Evolutionary conservation across 352 stramenopile species (phyloP).

Genomic region (Globisporangium paddicum): DNA sequence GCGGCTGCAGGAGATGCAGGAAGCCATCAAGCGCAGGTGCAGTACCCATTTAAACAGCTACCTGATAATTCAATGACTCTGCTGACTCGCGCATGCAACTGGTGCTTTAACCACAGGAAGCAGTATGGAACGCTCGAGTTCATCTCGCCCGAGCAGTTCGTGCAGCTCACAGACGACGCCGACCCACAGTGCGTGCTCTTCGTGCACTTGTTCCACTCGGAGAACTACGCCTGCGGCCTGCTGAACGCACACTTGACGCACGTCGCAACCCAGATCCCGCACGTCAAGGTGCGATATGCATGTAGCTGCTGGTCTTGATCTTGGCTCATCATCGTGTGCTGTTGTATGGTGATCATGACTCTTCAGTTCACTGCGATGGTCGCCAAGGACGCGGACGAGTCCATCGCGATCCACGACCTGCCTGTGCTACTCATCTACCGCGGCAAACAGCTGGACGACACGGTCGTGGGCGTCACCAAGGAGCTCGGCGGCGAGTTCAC

Average conservation of each 20-base stretch:
- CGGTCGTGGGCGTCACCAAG: slow-evolving; percentile 47
- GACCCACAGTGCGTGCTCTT: slow-evolving; percentile 23
- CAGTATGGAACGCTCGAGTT: slow-evolving; percentile 55
- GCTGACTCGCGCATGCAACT: not conserved
- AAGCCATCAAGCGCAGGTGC: slow-evolving; percentile 22
- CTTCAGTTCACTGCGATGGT: slow-evolving; percentile 61
- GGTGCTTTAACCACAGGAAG: slow-evolving; percentile 13
- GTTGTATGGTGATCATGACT: not conserved
- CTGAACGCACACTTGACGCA: slow-evolving; percentile 62
- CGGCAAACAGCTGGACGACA: slow-evolving; percentile 45
- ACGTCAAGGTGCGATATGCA: slow-evolving; percentile 42
- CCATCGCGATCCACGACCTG: slow-evolving; percentile 60
- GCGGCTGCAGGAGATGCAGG: slow-evolving; percentile 66
- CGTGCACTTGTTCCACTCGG: slow-evolving; percentile 62
- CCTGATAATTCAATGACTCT: not conserved
- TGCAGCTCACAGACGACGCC: slow-evolving; percentile 33
- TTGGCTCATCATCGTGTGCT: not conserved
- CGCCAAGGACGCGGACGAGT: slow-evolving; percentile 59
- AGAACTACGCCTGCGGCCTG: slow-evolving; percentile 69
- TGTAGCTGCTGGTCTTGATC: not conserved
- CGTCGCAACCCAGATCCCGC: slow-evolving; percentile 46
- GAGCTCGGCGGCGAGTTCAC: slow-evolving; percentile 68
- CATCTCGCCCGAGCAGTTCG: slow-evolving; percentile 51
- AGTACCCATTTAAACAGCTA: not conserved
- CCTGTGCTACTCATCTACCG: slow-evolving; percentile 66